Conservation (phyloP, 306 rosid species). For the Fagus crenata region DNA sequence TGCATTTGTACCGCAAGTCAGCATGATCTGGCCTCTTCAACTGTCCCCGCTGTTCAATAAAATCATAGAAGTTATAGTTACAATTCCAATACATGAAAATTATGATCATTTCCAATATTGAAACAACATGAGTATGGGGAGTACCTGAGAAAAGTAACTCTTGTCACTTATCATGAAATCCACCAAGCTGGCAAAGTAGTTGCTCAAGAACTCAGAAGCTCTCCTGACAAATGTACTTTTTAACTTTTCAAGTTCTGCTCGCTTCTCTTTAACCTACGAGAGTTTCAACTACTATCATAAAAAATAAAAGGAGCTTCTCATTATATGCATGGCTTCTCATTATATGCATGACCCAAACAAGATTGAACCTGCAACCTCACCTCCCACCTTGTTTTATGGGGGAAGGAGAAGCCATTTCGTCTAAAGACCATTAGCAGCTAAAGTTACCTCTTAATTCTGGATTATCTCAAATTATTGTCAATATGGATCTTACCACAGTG, state of each 20-base stretch:
- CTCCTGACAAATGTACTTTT: constrained; percentile 77
- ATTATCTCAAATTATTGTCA: not conserved
- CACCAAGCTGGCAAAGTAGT: constrained; percentile 78
- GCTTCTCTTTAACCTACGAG: constrained; percentile 87
- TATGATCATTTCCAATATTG: constrained; percentile 13
- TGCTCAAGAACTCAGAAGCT: constrained; percentile 75
- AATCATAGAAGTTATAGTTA: constrained; percentile 33
- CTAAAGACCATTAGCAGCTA: not conserved
- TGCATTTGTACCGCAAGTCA: constrained; percentile 86
- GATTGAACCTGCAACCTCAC: not conserved
- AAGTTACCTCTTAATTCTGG: not conserved
- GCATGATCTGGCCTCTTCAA: constrained; percentile 98
- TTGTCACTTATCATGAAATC: constrained; percentile 88
- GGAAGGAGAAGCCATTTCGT: not conserved
- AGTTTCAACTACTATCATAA: constrained; percentile 30
- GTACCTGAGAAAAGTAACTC: constrained; percentile 92
- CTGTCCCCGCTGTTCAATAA: constrained; percentile 75
- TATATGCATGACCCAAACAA: not conserved
- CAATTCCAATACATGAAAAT: constrained; percentile 11
- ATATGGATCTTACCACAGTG: not conserved
- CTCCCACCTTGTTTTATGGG: not conserved
- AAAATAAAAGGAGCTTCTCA: not conserved
- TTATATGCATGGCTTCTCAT: not conserved
- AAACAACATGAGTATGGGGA: not conserved
- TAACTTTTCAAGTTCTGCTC: constrained; percentile 78